Conservation (phyloP, 441 rosid species). For the Erodium moschatum region DNA sequence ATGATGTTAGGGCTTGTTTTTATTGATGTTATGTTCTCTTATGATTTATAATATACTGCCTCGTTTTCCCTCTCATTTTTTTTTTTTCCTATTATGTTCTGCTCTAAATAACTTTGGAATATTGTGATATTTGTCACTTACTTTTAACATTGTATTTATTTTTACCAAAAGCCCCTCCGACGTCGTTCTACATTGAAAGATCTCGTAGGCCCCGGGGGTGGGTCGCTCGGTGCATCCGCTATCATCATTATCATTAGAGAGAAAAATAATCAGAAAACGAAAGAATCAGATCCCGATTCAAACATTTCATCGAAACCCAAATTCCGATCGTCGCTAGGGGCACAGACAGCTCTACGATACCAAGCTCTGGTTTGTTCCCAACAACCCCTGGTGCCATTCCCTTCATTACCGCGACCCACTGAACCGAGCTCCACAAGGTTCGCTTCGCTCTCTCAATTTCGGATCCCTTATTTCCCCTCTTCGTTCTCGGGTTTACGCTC, state of each 20-base stretch:
- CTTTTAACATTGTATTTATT: too few relatives aligned
- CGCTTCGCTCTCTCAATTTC: neutral
- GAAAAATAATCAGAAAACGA: neutral
- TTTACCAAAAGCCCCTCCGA: too few relatives aligned
- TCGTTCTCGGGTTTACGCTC: neutral
- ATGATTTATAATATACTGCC: too few relatives aligned
- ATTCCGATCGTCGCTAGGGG: neutral
- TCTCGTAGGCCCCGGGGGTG: too few relatives aligned
- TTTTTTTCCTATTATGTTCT: too few relatives aligned
- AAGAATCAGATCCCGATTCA: constrained; percentile 4
- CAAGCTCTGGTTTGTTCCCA: neutral
- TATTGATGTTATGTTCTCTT: too few relatives aligned
- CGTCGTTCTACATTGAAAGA: too few relatives aligned
- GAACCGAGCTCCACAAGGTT: constrained; percentile 6
- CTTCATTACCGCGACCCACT: neutral
- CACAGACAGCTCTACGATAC: neutral
- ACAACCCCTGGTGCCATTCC: neutral
- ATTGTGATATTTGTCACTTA: too few relatives aligned
- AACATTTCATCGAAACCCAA: neutral
- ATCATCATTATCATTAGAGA: neutral
- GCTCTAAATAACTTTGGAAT: too few relatives aligned
- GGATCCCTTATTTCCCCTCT: neutral
- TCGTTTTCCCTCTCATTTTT: too few relatives aligned
- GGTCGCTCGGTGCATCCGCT: neutral
- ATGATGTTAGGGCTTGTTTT: too few relatives aligned